Percentiles rank a stretch among this genome's conserved stretches.
phyloP scores from a whole-genome alignment of 75 land plant species.

The Selaginella moellendorffii region DNA sequence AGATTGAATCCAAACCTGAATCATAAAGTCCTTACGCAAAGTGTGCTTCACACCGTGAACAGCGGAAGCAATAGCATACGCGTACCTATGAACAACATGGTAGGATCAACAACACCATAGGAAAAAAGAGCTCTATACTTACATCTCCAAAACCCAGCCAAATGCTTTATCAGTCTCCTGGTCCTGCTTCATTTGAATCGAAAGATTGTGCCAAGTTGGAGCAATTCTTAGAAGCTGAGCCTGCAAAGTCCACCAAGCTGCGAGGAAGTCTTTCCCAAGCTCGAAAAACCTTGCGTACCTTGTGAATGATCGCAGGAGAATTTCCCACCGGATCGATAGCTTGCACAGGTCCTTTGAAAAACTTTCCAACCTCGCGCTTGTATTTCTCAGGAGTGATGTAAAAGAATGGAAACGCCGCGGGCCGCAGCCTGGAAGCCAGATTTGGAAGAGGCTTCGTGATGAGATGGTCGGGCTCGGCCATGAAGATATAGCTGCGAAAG shows the following conservation, averaged over 20 bases:
- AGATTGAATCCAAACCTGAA: neutral
- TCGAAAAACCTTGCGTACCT: neutral
- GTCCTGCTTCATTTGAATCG: neutral
- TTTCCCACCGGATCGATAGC: neutral
- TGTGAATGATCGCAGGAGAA: neutral
- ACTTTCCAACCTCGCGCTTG: neutral
- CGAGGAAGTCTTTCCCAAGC: too few species aligned
- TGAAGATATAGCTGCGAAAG: neutral
- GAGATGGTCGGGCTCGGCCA: constrained; percentile 3
- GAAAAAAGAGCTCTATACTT: constrained; percentile 1
- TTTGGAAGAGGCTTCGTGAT: neutral
- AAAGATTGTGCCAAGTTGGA: neutral
- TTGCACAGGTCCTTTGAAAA: neutral
- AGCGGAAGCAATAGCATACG: constrained; percentile 6
- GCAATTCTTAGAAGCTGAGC: neutral
- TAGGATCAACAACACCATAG: neutral
- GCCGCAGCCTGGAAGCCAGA: neutral
- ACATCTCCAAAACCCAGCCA: constrained; percentile 9
- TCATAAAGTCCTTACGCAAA: neutral
- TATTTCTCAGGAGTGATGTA: constrained; percentile 3
- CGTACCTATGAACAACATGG: constrained; percentile 3
- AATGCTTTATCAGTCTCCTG: constrained; percentile 8
- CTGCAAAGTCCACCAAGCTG: too few species aligned
- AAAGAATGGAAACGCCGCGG: constrained; percentile 4
- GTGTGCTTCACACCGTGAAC: neutral